A percentile compares a stretch with the other conserved stretches of the same genome.
Evolutionary conservation across 2,329 filamentous ascomycete genomes (phyloP).

Genomic region (Ophiostoma angusticollis): DNA sequence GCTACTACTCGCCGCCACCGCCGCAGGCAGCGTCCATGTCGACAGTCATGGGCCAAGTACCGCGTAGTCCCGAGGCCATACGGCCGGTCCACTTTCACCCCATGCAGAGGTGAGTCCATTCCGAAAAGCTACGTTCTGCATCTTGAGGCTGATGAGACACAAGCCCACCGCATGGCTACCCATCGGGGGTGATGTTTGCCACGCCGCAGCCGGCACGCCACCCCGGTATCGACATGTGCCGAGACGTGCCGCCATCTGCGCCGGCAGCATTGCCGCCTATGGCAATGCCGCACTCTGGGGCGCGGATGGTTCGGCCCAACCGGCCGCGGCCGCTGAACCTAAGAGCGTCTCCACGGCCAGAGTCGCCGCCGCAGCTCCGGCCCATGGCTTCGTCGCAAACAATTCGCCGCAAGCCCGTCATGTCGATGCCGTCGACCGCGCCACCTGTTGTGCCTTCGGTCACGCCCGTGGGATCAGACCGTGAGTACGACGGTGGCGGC

Average conservation of each 20-base stretch:
- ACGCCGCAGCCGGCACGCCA: neutral
- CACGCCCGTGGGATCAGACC: neutral
- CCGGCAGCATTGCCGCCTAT: neutral
- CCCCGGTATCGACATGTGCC: too few species aligned
- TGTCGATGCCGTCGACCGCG: neutral
- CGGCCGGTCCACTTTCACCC: neutral
- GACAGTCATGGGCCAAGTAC: neutral
- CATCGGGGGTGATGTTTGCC: neutral
- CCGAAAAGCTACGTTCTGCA: neutral
- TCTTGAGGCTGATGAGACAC: too few species aligned
- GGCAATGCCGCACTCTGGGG: neutral
- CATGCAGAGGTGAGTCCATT: neutral
- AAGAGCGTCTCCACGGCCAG: too few species aligned
- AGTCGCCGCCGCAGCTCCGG: too few species aligned
- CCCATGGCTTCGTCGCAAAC: neutral
- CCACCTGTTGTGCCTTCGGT: neutral
- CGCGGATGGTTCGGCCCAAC: neutral
- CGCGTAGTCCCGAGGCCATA: neutral
- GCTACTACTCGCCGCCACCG: neutral
- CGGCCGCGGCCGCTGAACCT: neutral
- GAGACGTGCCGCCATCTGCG: neutral
- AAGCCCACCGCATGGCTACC: neutral
- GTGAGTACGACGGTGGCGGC: conserved; percentile 9
- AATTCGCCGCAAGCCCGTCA: neutral
- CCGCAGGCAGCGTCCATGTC: neutral